A percentile compares a stretch with the other conserved stretches of the same genome.
Conservation (phyloP, 495 filamentous ascomycete genomes). For the Penicillium fimorum region DNA sequence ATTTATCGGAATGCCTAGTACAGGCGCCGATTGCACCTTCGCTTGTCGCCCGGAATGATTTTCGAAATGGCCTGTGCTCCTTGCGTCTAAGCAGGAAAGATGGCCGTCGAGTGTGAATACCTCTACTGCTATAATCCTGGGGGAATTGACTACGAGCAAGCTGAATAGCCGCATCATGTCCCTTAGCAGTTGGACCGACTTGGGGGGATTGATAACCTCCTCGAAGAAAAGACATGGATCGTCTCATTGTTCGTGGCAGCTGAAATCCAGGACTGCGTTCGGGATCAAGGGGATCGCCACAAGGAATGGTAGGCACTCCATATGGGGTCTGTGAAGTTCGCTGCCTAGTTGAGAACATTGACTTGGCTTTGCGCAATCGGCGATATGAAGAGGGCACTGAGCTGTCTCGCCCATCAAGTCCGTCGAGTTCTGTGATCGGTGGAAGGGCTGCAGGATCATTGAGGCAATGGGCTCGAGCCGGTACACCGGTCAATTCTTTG, state of each 20-base stretch:
- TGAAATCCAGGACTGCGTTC: conserved; percentile 25
- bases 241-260: conserved; percentile 39
- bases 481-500: neutral
- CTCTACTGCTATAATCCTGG: conserved; percentile 32
- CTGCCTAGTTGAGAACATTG: conserved; percentile 61
- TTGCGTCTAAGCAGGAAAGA: conserved; percentile 46
- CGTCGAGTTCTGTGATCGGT: conserved; percentile 37
- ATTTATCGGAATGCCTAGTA: conserved; percentile 49
- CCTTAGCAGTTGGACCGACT: conserved; percentile 31
- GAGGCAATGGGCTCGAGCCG: conserved; percentile 11
- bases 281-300: conserved; percentile 13
- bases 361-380: conserved; percentile 70
- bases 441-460: conserved; percentile 29
- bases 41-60: conserved; percentile 56
- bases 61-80: conserved; percentile 56
- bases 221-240: conserved; percentile 64
- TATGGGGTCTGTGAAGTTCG: conserved; percentile 32
- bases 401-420: conserved; percentile 58
- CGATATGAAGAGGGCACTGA: conserved; percentile 72
- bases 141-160: conserved; percentile 49
- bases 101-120: conserved; percentile 42
- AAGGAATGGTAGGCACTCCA: conserved; percentile 18
- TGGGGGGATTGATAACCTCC: conserved; percentile 29
- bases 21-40: conserved; percentile 34
- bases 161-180: conserved; percentile 49